Conservation (phyloP, 768 basidiomycete species). For the Kwoniella newhampshirensis region DNA sequence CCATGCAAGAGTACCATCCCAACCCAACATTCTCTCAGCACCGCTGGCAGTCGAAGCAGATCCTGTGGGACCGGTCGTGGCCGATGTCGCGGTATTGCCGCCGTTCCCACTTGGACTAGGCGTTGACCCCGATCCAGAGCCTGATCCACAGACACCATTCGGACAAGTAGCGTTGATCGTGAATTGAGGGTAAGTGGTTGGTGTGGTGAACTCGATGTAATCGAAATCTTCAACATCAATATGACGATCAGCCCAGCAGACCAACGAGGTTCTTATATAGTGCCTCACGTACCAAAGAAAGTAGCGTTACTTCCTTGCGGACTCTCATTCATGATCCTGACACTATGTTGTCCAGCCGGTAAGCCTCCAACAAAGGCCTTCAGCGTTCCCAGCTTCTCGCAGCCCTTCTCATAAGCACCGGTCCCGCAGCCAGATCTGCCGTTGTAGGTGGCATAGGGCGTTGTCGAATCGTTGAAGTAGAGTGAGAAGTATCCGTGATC, state of each 20-base stretch:
- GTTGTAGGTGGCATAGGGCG: slow-evolving; percentile 24
- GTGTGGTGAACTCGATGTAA: slow-evolving; percentile 29
- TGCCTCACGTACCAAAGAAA: slow-evolving; percentile 43
- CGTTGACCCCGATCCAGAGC: slow-evolving; percentile 1
- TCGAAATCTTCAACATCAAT: no score
- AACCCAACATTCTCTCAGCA: neutral
- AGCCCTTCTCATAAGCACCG: slow-evolving; percentile 28
- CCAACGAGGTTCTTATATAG: no score
- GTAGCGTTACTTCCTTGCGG: slow-evolving; percentile 23
- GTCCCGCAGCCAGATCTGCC: slow-evolving; percentile 47
- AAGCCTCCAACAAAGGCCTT: slow-evolving; percentile 34
- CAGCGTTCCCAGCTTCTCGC: slow-evolving; percentile 51
- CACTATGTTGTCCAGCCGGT: slow-evolving; percentile 35
- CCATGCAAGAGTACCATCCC: neutral
- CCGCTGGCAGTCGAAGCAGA: neutral
- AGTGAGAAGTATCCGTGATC: slow-evolving; percentile 51
- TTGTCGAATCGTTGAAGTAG: slow-evolving; percentile 36
- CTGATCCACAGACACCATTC: slow-evolving; percentile 6
- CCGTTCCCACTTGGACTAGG: neutral
- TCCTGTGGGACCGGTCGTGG: neutral
- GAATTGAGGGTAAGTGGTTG: slow-evolving; percentile 20
- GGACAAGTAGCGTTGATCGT: slow-evolving; percentile 15
- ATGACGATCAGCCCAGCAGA: no score
- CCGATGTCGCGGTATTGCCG: neutral
- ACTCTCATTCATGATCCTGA: slow-evolving; percentile 43